phyloP scores from a whole-genome alignment of 306 rosid genomes.

The Quercus wislizeni region DNA sequence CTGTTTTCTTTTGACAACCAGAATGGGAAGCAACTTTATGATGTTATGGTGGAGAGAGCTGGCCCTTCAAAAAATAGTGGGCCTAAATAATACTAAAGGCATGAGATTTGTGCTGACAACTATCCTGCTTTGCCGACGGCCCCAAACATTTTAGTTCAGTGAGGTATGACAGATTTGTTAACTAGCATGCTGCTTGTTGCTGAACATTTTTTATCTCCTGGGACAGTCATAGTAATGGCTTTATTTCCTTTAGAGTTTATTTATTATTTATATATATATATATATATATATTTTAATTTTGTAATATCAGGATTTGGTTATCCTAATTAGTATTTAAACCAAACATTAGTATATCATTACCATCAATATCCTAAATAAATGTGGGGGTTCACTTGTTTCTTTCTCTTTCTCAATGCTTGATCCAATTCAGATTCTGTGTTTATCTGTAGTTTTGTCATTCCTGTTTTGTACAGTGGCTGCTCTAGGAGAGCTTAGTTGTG shows the following conservation, averaged over 20 bases:
- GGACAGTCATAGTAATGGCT: neutral
- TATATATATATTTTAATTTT: neutral
- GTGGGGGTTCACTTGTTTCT: neutral
- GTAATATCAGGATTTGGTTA: neutral
- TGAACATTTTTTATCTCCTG: neutral
- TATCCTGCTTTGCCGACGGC: neutral
- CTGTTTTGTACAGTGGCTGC: neutral
- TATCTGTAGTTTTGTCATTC: neutral
- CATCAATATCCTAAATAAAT: neutral
- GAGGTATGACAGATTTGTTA: neutral
- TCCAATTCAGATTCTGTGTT: neutral
- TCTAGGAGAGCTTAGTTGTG: neutral
- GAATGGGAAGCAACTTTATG: conserved; percentile 95
- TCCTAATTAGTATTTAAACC: neutral
- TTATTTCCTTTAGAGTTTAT: neutral
- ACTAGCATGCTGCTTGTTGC: neutral
- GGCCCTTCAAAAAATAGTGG: conserved; percentile 85
- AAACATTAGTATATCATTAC: neutral
- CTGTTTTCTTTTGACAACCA: conserved; percentile 35
- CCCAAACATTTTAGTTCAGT: neutral
- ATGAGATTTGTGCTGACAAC: conserved; percentile 18
- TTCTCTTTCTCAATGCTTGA: neutral
- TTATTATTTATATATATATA: neutral
- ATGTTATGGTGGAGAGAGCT: conserved; percentile 92
- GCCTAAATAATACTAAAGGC: conserved; percentile 46